Conservation (phyloP, 441 rosid genomes). For the Omphalea diandra region DNA sequence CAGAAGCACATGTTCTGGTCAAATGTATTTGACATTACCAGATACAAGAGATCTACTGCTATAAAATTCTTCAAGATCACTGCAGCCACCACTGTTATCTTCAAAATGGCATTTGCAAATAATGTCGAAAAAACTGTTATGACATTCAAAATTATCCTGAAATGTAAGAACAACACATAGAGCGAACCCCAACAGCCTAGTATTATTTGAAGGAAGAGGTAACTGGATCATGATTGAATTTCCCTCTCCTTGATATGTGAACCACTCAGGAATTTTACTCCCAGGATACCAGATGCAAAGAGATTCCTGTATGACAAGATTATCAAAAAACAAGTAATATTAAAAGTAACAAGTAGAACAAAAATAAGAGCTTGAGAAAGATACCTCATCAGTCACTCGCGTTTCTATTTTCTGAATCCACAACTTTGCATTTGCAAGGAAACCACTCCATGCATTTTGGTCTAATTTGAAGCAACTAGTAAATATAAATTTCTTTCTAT, state of each 20-base stretch:
- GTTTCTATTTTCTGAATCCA: neutral
- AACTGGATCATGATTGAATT: neutral
- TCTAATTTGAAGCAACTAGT: neutral
- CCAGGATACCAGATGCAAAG: neutral
- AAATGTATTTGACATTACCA: neutral
- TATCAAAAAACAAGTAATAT: neutral
- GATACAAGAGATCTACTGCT: constrained; percentile 1
- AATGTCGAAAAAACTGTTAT: neutral
- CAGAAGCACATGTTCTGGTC: neutral
- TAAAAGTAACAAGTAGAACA: neutral
- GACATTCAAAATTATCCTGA: neutral
- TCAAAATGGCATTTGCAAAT: neutral
- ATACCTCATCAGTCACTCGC: neutral
- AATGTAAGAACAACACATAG: neutral
- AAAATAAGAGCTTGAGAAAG: neutral
- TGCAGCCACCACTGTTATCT: neutral
- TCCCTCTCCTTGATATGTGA: neutral
- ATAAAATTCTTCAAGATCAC: neutral
- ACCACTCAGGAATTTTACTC: neutral
- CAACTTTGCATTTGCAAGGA: neutral
- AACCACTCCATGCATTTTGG: neutral
- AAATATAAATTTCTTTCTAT: neutral
- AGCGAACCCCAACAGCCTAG: neutral
- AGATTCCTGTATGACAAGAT: neutral
- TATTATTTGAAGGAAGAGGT: neutral